Percentiles rank a stretch among this genome's conserved stretches.
These are phyloP conservation scores for Dichotomopilus funicola DNA, from an alignment of 2,329 filamentous ascomycete species.

Conservation along the genomic window DNA sequence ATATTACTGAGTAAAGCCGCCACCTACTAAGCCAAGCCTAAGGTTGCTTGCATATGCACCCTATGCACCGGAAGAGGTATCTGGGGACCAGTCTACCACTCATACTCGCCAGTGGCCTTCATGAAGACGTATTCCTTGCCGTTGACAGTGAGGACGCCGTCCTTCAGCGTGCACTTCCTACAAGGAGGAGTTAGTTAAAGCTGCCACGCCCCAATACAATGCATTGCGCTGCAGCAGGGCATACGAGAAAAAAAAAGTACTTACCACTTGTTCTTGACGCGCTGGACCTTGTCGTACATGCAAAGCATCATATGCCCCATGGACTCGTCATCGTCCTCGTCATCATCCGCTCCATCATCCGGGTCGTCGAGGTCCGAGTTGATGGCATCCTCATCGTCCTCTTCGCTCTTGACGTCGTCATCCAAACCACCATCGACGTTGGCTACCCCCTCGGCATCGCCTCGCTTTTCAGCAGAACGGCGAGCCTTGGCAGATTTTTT, in stretches of 20 bases:
- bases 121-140: constrained; percentile 97
- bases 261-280: constrained; percentile 96
- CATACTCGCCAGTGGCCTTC: constrained; percentile 94
- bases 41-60: too few species aligned
- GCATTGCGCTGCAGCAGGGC: neutral
- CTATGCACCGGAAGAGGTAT: neutral
- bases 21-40: too few species aligned
- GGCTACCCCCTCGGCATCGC: constrained; percentile 25
- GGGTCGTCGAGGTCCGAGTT: constrained; percentile 97
- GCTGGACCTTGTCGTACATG: constrained; percentile 98
- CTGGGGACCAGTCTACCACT: constrained; percentile 60
- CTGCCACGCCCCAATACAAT: neutral
- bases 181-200: constrained; percentile 25
- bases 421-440: constrained; percentile 59
- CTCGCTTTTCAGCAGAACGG: constrained; percentile 23
- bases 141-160: constrained; percentile 87
- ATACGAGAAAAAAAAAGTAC: constrained; percentile 22
- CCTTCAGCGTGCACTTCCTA: constrained; percentile 96
- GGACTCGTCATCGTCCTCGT: constrained; percentile 80
- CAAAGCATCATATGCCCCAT: constrained; percentile 92
- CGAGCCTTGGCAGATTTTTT: constrained; percentile 29
- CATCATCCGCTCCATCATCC: constrained; percentile 76
- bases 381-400: constrained; percentile 86
- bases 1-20: too few species aligned
- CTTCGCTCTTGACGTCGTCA: constrained; percentile 51